Conservation (phyloP, 768 basidiomycete genomes). For the Melanogaster broomeanus region DNA sequence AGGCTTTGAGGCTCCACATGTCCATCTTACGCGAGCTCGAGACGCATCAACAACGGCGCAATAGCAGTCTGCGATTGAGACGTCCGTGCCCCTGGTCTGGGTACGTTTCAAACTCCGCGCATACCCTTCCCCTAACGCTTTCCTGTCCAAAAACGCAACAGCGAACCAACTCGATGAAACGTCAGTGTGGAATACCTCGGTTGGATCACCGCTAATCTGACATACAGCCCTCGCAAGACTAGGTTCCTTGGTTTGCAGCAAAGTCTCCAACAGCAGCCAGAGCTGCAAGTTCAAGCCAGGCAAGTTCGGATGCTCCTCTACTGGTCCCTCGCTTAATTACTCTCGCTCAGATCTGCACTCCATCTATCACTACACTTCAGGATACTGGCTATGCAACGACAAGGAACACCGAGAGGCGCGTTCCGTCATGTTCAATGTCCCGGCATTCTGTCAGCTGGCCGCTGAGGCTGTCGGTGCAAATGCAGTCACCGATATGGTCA, state of each 20-base stretch:
- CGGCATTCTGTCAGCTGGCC: conserved; percentile 18
- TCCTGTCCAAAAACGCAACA: too few species aligned
- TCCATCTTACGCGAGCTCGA: too few species aligned
- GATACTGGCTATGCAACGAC: conserved; percentile 30
- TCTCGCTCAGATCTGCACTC: conserved; percentile 2
- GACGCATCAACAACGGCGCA: too few species aligned
- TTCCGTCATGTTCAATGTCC: conserved; percentile 17
- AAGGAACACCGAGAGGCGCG: conserved; percentile 10
- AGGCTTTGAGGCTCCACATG: too few species aligned
- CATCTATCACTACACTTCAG: conserved; percentile 8
- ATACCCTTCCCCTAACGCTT: too few species aligned
- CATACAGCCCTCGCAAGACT: conserved; percentile 1
- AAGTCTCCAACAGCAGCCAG: not conserved
- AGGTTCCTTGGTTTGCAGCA: not conserved
- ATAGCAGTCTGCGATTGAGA: too few species aligned
- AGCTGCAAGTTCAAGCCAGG: conserved; percentile 7
- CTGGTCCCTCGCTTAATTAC: not conserved
- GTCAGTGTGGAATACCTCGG: not conserved
- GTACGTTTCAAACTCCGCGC: too few species aligned
- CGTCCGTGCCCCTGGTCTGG: too few species aligned
- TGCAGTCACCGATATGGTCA: conserved; percentile 18
- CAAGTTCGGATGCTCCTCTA: not conserved
- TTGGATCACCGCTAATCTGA: not conserved
- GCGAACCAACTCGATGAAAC: too few species aligned
- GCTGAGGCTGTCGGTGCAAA: conserved; percentile 9